Percentiles rank a stretch among this genome's conserved stretches.
Evolutionary conservation across 257 asterid species (phyloP).

Genomic region (Solanum corneliomulleri): DNA sequence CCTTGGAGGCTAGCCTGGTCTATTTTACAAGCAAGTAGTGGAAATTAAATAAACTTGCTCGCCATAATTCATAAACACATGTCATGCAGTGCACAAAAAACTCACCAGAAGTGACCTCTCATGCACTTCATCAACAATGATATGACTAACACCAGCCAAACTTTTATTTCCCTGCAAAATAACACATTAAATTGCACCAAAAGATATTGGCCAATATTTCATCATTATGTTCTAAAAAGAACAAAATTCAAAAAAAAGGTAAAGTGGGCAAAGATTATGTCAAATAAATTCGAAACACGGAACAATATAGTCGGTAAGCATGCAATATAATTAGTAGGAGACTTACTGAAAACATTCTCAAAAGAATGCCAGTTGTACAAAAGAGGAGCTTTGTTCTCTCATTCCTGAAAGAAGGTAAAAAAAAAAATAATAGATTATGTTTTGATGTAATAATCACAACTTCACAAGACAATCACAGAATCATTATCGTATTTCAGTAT

Average conservation of each 20-base stretch:
- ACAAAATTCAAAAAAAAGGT: neutral
- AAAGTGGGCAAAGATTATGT: neutral
- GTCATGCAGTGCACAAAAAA: slow-evolving; percentile 2
- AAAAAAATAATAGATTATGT: neutral
- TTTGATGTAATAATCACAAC: neutral
- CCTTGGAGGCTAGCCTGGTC: neutral
- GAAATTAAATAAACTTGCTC: neutral
- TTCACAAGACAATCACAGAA: neutral
- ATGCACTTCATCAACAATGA: slow-evolving; percentile 96
- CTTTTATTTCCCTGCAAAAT: slow-evolving; percentile 75
- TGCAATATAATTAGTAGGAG: neutral
- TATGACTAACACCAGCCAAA: slow-evolving; percentile 76
- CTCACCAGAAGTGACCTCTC: slow-evolving; percentile 98
- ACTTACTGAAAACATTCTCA: slow-evolving; percentile 89
- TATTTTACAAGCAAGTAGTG: neutral
- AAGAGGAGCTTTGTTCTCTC: slow-evolving; percentile 88
- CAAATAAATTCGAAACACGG: neutral
- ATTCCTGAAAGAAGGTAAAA: slow-evolving; percentile 42
- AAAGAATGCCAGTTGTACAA: slow-evolving; percentile 96
- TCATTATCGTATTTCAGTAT: neutral
- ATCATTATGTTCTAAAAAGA: neutral
- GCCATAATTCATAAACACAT: neutral
- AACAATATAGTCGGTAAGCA: neutral
- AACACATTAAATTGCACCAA: slow-evolving; percentile 5
- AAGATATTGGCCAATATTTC: neutral